Evolutionary conservation across 1,139 yeast genomes (phyloP).

Genomic region (Debaryomycetaceae sp.): DNA sequence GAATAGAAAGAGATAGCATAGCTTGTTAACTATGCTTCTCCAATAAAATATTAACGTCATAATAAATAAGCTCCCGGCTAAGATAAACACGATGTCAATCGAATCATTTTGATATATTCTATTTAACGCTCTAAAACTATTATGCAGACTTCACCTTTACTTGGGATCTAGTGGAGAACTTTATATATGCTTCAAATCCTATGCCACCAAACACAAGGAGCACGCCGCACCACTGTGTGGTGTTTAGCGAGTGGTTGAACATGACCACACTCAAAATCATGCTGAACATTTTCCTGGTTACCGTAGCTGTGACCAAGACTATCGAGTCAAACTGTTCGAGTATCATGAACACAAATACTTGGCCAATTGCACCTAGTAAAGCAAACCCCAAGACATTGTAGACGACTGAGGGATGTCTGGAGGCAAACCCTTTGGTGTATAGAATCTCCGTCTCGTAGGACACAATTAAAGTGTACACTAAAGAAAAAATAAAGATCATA

Average conservation of each 20-base stretch:
- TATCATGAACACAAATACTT: conserved; percentile 82
- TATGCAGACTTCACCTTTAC: not conserved
- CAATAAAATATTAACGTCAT: not conserved
- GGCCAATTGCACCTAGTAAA: conserved; percentile 85
- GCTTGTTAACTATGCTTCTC: not conserved
- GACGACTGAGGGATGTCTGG: conserved; percentile 39
- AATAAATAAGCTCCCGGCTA: not conserved
- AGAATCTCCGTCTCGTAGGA: conserved; percentile 44
- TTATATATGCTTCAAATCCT: conserved; percentile 25
- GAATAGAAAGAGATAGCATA: conserved; percentile 48
- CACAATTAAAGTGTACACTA: conserved; percentile 38
- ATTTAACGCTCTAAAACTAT: too few relatives aligned
- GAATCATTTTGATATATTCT: too few relatives aligned
- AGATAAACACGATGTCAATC: too few relatives aligned
- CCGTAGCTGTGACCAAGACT: conserved; percentile 86
- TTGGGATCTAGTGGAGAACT: not conserved
- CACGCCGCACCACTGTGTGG: conserved; percentile 77
- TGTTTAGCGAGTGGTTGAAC: conserved; percentile 69
- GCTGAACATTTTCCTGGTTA: conserved; percentile 92
- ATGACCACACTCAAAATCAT: conserved; percentile 85
- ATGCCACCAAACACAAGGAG: conserved; percentile 74
- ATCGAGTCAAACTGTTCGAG: conserved; percentile 82
- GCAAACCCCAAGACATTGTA: conserved; percentile 66
- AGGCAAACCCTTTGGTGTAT: conserved; percentile 47
- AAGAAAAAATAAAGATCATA: conserved; percentile 43